Conservation (phyloP, 2,329 filamentous ascomycete genomes). For the Lizonia empirigonia region DNA sequence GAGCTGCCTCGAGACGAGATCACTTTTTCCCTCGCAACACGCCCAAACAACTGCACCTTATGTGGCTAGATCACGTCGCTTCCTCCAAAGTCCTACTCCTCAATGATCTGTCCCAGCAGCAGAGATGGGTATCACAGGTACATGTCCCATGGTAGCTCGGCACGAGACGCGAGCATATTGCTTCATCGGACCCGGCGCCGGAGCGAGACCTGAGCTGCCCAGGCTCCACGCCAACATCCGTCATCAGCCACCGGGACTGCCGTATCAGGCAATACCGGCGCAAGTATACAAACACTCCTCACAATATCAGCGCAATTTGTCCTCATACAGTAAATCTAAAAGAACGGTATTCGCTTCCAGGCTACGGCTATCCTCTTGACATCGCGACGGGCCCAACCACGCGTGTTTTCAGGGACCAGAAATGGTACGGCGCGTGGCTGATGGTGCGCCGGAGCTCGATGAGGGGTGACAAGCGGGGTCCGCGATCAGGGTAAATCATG, state of each 20-base stretch:
- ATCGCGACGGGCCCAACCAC: background rate
- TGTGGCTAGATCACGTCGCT: background rate
- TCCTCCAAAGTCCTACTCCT: background rate
- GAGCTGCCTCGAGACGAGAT: background rate
- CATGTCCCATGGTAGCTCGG: slow-evolving; percentile 1
- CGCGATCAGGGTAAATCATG: slow-evolving; percentile 14
- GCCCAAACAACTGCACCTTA: background rate
- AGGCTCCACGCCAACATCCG: background rate
- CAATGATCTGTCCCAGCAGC: background rate
- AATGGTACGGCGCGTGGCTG: slow-evolving; percentile 5
- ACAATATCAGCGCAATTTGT: background rate
- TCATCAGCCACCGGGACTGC: slow-evolving; percentile 13
- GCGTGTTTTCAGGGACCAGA: background rate
- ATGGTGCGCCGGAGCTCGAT: slow-evolving; percentile 9
- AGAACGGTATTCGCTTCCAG: background rate
- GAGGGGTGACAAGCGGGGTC: slow-evolving; percentile 20
- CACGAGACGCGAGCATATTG: background rate
- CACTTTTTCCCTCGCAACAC: background rate
- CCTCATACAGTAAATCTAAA: slow-evolving; percentile 2
- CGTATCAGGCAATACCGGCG: slow-evolving; percentile 14
- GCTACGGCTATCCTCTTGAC: background rate
- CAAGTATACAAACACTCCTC: slow-evolving; percentile 5
- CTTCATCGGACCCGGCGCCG: slow-evolving; percentile 16
- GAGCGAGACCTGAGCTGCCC: slow-evolving; percentile 11
- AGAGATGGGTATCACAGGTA: background rate